Percentiles rank a stretch among this genome's conserved stretches.
Conservation (phyloP, 2,329 filamentous ascomycete genomes). For the Ophiostoma populinum region DNA sequence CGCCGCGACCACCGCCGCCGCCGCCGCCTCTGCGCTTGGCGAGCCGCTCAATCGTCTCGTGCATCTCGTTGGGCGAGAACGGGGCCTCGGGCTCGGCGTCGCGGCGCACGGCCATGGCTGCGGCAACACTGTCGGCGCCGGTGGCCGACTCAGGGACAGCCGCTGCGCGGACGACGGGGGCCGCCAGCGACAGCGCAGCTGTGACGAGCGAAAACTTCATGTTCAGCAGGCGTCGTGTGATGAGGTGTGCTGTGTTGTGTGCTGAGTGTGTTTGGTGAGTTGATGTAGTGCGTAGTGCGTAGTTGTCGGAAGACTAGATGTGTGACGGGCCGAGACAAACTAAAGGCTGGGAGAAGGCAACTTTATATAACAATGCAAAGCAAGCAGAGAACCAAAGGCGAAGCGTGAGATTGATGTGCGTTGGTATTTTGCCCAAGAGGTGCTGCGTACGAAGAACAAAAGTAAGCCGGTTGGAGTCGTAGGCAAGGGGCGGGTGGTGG, state of each 20-base stretch:
- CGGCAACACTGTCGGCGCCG: not conserved
- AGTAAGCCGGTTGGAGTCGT: too few relatives aligned
- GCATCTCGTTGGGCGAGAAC: not conserved
- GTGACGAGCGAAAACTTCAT: conserved; percentile 9
- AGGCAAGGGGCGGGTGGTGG: too few relatives aligned
- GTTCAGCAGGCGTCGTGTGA: not conserved
- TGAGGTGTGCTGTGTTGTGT: not conserved
- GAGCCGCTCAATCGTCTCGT: conserved; percentile 16
- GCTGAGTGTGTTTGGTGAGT: not conserved
- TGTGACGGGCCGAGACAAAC: too few relatives aligned
- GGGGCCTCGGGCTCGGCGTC: not conserved
- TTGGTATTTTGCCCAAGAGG: too few relatives aligned
- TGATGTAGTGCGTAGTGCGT: too few relatives aligned
- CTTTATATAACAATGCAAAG: too few relatives aligned
- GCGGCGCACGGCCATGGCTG: not conserved
- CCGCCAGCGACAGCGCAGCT: conserved; percentile 6
- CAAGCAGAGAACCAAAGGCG: too few relatives aligned
- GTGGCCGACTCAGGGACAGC: conserved; percentile 10
- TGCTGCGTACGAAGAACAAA: too few relatives aligned
- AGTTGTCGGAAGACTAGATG: too few relatives aligned
- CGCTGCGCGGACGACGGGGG: conserved; percentile 12
- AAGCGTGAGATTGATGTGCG: too few relatives aligned
- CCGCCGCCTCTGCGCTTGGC: conserved; percentile 46
- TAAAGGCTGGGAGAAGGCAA: too few relatives aligned
- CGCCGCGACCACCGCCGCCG: conserved; percentile 17